Conservation (phyloP, 192 early-diverging fungal genomes). For the Thamnidium elegans region DNA sequence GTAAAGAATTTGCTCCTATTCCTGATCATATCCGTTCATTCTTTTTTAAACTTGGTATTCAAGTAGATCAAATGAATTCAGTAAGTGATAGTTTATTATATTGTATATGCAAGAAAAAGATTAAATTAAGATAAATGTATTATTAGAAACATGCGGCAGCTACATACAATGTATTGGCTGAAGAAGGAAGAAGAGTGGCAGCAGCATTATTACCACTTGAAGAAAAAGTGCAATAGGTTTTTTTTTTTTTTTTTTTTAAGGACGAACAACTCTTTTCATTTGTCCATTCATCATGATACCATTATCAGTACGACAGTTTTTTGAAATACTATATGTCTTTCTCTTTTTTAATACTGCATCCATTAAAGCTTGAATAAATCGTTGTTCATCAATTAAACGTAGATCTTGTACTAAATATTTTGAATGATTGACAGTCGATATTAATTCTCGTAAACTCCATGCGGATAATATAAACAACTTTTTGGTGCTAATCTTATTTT, state of each 20-base stretch:
- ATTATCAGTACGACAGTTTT: slow-evolving; percentile 22
- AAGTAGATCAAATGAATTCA: slow-evolving; percentile 59
- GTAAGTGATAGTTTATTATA: slow-evolving; percentile 32
- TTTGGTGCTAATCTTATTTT: slow-evolving; percentile 21
- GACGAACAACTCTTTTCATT: neutral
- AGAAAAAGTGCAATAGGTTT: slow-evolving; percentile 3
- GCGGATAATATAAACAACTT: slow-evolving; percentile 34
- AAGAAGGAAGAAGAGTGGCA: slow-evolving; percentile 57
- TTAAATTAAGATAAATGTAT: neutral
- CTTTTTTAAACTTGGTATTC: slow-evolving; percentile 49
- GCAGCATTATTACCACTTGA: slow-evolving; percentile 50
- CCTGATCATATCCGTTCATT: slow-evolving; percentile 45
- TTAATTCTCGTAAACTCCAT: slow-evolving; percentile 36
- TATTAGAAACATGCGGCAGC: slow-evolving; percentile 53
- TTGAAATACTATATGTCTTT: neutral
- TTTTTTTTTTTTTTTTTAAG: too few species aligned
- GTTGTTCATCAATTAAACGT: slow-evolving; percentile 27
- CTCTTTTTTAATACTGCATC: slow-evolving; percentile 31
- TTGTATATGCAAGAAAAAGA: neutral
- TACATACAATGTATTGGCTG: slow-evolving; percentile 55
- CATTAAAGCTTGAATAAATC: slow-evolving; percentile 31
- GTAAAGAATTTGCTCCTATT: slow-evolving; percentile 49
- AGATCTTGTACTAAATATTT: slow-evolving; percentile 14
- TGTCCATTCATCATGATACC: neutral
- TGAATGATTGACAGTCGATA: slow-evolving; percentile 19